Base-by-base conservation (phyloP, 78 protist genomes). In the Cavenderia fasciculata region DNA sequence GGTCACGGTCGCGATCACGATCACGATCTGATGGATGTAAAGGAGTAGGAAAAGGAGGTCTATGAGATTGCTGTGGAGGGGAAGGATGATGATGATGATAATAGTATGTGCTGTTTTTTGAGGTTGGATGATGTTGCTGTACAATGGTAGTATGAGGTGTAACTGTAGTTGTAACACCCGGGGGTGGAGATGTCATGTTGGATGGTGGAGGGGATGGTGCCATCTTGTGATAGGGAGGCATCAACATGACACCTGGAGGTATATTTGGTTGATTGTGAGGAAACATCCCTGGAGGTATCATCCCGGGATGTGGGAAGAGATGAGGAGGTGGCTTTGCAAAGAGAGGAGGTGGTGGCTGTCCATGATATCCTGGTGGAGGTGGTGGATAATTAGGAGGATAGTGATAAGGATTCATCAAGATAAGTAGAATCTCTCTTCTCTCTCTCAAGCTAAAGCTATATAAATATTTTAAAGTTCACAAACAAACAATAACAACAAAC, bases 211-310 rank as follows among this genome's bases (percentile, higher is more conserved):
- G n/a, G 23, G 8, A 46, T 14, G 40, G 34, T 31, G 52, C 40
- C 54, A 51, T 46, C 51, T 11, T 46, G 7, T 46, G n/a, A n/a
- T 49, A 12, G 54, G 62, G 69, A 18, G 36, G 69, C 44, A 65
- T 65, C 34, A 72, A 31, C 29, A 34, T 40, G 29, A 31, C 65
- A 12, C 23, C 23, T 68, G 79, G 79, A 18, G 44, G 65, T 65
- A 72, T 72, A 36, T 65, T 65, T 54, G 41, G 40, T 43, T 25
- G 36, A 23, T 18, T n/a, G 10, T 38, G 84, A 56, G 62, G 62
- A 25, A 56, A 56, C 31, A 25, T 19, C 4, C 62, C 62, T 7
- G 62, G 69, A 18, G 69, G 44, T 23, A 61, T 34, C 69, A 61
- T 61, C 4, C 69, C 69, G 6, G 69, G 69, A n/a, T 33, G 69